phyloP scores from a whole-genome alignment of 495 filamentous ascomycete genomes.

The Aspergillus panamensis region DNA sequence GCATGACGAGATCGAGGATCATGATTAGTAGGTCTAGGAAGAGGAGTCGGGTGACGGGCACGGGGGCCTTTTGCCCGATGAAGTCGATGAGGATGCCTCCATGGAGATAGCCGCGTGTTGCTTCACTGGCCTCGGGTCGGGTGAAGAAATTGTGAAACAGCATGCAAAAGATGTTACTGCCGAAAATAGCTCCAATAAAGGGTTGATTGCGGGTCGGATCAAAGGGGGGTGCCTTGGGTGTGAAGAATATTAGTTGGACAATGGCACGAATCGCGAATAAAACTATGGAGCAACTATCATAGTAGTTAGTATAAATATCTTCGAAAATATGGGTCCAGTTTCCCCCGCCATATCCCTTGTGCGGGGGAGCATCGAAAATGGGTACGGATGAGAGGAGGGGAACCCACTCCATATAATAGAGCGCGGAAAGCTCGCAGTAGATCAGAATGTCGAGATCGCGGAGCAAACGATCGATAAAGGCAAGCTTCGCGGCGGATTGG shows the following conservation, averaged over 20 bases:
- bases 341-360: neutral
- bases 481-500: slow-evolving; percentile 40
- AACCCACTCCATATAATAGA: slow-evolving; percentile 90
- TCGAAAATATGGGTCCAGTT: neutral
- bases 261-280: slow-evolving; percentile 66
- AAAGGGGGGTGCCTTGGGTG: slow-evolving; percentile 69
- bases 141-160: slow-evolving; percentile 63
- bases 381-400: slow-evolving; percentile 4
- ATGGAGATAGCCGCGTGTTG: slow-evolving; percentile 75
- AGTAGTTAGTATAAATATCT: neutral
- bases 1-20: slow-evolving; percentile 66
- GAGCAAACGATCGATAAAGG: slow-evolving; percentile 67
- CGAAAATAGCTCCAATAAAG: slow-evolving; percentile 66
- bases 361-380: neutral
- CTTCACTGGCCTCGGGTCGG: slow-evolving; percentile 66
- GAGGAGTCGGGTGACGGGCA: slow-evolving; percentile 60
- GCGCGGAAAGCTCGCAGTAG: slow-evolving; percentile 71
- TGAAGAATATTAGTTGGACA: slow-evolving; percentile 71
- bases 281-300: slow-evolving; percentile 68
- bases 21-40: slow-evolving; percentile 63
- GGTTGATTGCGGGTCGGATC: slow-evolving; percentile 59
- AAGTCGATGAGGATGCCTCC: slow-evolving; percentile 85
- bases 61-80: slow-evolving; percentile 76
- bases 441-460: slow-evolving; percentile 75
- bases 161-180: slow-evolving; percentile 68